Conservation (phyloP, 2,329 filamentous ascomycete genomes). For the Sporothrix dimorphospora region DNA sequence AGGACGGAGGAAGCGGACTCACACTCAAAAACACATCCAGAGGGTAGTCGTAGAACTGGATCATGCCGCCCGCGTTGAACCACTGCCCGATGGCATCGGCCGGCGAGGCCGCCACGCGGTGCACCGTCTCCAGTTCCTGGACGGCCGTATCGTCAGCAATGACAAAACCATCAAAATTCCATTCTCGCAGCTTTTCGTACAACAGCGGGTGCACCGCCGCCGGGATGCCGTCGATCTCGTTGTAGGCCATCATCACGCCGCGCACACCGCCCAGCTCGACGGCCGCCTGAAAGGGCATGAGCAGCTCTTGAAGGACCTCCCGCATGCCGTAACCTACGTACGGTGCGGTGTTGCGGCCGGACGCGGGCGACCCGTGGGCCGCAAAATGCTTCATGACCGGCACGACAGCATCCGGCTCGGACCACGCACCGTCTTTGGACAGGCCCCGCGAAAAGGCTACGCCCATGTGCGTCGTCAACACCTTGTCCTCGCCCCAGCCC, state of each 20-base stretch:
- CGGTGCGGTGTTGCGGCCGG: constrained; percentile 21
- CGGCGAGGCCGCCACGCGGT: background rate
- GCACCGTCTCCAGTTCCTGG: constrained; percentile 10
- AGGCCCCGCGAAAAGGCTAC: constrained; percentile 1
- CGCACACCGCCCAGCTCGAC: constrained; percentile 21
- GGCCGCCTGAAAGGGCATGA: constrained; percentile 20
- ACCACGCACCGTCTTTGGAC: constrained; percentile 1
- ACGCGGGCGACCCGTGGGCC: constrained; percentile 6
- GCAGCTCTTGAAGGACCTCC: background rate
- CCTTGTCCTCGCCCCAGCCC: constrained; percentile 24
- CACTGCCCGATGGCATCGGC: constrained; percentile 20
- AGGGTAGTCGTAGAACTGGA: constrained; percentile 22
- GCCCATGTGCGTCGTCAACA: constrained; percentile 20
- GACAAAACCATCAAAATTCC: constrained; percentile 20
- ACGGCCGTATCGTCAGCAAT: constrained; percentile 25
- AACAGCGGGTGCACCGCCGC: constrained; percentile 19
- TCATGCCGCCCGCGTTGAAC: constrained; percentile 26
- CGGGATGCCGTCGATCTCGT: constrained; percentile 23
- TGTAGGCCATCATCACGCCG: constrained; percentile 24
- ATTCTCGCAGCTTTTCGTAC: background rate
- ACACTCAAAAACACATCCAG: constrained; percentile 9
- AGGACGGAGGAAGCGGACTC: background rate
- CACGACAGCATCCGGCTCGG: constrained; percentile 18
- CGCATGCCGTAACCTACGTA: constrained; percentile 10
- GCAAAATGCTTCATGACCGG: constrained; percentile 25